Evolutionary conservation across 768 basidiomycete genomes (phyloP), one percentile per base, ranked within the genome.

Genomic region (Tylopilus vinaceipallidus): DNA sequence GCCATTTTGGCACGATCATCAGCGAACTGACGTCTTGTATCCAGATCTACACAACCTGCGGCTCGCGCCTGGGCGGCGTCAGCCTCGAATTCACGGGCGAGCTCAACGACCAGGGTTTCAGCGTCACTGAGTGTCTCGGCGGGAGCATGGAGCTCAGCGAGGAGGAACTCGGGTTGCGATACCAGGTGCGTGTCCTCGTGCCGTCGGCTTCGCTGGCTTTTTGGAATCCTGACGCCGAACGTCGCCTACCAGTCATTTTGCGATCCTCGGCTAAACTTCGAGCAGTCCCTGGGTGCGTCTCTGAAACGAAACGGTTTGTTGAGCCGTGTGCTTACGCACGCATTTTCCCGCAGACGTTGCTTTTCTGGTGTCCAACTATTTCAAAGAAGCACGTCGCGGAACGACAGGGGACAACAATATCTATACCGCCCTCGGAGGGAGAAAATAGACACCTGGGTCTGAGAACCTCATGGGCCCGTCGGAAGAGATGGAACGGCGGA

Each of bases 71-170:
- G 0, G 87, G 87, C 6, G 86, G 84, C 1, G 87, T 95, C 14
- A 91, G 89, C 61, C 79, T 97, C 19, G 94, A 95, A 67, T 85
- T 97, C 66, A 95, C 95, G 2, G 91, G 94, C 17, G 91, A 95
- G 67, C 74, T 95, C 44, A 87, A 88, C 53, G 84, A 91, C 11
- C 86, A 97, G 49, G 93, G 95, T 6, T 91, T 87, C 69, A 89
- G 89, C 54, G 97, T 99, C 36, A 99, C 97, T 0, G 97, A 98
- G 67, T 98, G 95, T 63, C 74, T 95, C 10, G 97, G 97, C 5
- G 97, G 95, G 1, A 95, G 91, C 56, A 98, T 98, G 95, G 87
- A 91, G 62, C 73, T 98, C 32, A 80, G 76, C 39, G 95, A 98
- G 65, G 88, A 94, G 55, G 78, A 97, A 66, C 77, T 99, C 14